phyloP scores from a whole-genome alignment of 371 early-diverging fungal species.

The Zychaea mexicana region DNA sequence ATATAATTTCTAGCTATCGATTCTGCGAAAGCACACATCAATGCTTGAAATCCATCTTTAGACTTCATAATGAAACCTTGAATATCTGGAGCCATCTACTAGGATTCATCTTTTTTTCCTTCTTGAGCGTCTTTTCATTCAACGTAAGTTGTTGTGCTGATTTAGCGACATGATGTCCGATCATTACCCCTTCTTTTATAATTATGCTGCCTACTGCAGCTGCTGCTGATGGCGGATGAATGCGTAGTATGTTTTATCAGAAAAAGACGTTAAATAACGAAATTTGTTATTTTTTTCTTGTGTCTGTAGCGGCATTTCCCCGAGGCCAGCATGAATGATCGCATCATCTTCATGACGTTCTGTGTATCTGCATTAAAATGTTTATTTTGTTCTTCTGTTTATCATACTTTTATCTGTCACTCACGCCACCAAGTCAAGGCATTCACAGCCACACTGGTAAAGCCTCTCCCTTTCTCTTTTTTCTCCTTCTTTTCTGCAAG shows the following conservation, averaged over 20 bases:
- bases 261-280: too few relatives aligned
- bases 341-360: constrained; percentile 57
- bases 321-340: constrained; percentile 53
- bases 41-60: constrained; percentile 65
- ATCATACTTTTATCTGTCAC: constrained; percentile 72
- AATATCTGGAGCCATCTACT: constrained; percentile 76
- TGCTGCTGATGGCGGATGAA: too few relatives aligned
- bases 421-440: constrained; percentile 57
- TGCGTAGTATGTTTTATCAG: too few relatives aligned
- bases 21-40: constrained; percentile 54
- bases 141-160: constrained; percentile 30
- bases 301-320: constrained; percentile 53
- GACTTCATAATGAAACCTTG: constrained; percentile 72
- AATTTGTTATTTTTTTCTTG: too few relatives aligned
- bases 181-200: too few relatives aligned
- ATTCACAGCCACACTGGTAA: constrained; percentile 59
- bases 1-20: constrained; percentile 47
- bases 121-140: constrained; percentile 56
- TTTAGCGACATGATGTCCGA: too few relatives aligned
- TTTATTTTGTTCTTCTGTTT: constrained; percentile 68
- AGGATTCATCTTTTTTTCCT: constrained; percentile 60
- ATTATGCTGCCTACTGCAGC: too few relatives aligned
- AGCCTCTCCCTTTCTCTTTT: not conserved
- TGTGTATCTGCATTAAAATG: constrained; percentile 68
- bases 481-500: not conserved